These are phyloP conservation scores for Alternaria sp. DNA, from an alignment of 2,329 filamentous ascomycete genomes.

Conservation along the genomic window DNA sequence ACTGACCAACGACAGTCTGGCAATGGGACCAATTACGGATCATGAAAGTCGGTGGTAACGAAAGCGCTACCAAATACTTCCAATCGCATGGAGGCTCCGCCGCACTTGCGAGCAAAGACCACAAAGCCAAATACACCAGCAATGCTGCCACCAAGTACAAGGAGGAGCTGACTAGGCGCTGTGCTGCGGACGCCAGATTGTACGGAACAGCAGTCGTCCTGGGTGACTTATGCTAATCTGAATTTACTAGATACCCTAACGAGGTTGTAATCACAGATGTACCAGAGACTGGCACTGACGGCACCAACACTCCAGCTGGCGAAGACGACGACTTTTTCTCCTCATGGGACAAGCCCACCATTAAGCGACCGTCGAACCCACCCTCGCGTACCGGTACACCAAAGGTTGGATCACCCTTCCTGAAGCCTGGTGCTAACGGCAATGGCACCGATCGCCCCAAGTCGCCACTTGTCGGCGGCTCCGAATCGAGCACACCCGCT, in stretches of 20 bases:
- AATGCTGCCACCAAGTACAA: conserved; percentile 97
- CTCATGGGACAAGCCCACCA: conserved; percentile 96
- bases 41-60: conserved; percentile 99
- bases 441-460: conserved; percentile 75
- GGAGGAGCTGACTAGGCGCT: conserved; percentile 89
- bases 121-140: conserved; percentile 96
- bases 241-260: conserved; percentile 73
- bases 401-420: conserved; percentile 85
- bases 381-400: conserved; percentile 90
- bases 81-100: conserved; percentile 94
- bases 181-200: conserved; percentile 84
- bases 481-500: conserved; percentile 63
- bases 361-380: conserved; percentile 95
- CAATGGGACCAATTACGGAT: conserved; percentile 98
- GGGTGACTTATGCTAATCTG: conserved; percentile 15
- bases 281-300: conserved; percentile 65
- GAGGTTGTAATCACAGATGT: conserved; percentile 87
- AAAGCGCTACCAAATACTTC: conserved; percentile 98
- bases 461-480: conserved; percentile 71
- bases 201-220: conserved; percentile 57
- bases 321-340: conserved; percentile 98
- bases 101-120: conserved; percentile 93
- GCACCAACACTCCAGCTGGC: conserved; percentile 77
- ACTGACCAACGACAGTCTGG: conserved; percentile 66
- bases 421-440: conserved; percentile 73